Conservation (phyloP, 2,329 filamentous ascomycete genomes). For the Orbilia javanica region DNA sequence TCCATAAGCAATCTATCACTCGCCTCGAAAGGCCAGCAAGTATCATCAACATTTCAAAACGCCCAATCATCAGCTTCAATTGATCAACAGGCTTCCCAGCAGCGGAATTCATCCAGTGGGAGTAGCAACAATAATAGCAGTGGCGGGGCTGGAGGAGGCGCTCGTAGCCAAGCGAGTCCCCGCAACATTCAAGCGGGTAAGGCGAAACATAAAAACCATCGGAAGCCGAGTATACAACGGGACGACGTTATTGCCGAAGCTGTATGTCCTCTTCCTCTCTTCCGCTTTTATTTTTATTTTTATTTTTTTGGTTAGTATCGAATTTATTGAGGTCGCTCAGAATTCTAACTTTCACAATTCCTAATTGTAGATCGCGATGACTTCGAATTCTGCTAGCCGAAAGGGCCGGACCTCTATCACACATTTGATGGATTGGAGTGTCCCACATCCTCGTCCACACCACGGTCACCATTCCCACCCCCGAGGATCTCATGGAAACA, state of each 20-base stretch:
- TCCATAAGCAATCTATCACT: conserved; percentile 46
- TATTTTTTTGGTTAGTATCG: neutral
- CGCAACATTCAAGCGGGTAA: conserved; percentile 81
- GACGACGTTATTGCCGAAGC: conserved; percentile 89
- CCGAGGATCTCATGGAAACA: conserved; percentile 65
- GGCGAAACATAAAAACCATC: conserved; percentile 86
- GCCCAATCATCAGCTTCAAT: conserved; percentile 40
- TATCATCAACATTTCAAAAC: conserved; percentile 33
- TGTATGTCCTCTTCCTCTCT: conserved; percentile 68
- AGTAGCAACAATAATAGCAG: conserved; percentile 8
- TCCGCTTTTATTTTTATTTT: no score
- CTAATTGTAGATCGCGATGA: conserved; percentile 71
- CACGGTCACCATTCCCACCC: conserved; percentile 70
- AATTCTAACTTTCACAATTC: conserved; percentile 59
- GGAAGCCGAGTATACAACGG: conserved; percentile 73
- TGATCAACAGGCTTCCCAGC: conserved; percentile 52
- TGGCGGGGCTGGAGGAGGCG: conserved; percentile 22
- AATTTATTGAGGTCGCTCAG: conserved; percentile 43
- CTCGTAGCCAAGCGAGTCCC: conserved; percentile 65
- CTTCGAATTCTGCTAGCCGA: conserved; percentile 73
- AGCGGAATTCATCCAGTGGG: conserved; percentile 43
- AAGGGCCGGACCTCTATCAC: conserved; percentile 97
- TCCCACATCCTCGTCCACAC: conserved; percentile 79
- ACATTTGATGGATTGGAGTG: conserved; percentile 90
- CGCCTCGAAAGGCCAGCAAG: conserved; percentile 56